Base-by-base conservation (phyloP, 116 monocot species). In the Iris pallida region DNA sequence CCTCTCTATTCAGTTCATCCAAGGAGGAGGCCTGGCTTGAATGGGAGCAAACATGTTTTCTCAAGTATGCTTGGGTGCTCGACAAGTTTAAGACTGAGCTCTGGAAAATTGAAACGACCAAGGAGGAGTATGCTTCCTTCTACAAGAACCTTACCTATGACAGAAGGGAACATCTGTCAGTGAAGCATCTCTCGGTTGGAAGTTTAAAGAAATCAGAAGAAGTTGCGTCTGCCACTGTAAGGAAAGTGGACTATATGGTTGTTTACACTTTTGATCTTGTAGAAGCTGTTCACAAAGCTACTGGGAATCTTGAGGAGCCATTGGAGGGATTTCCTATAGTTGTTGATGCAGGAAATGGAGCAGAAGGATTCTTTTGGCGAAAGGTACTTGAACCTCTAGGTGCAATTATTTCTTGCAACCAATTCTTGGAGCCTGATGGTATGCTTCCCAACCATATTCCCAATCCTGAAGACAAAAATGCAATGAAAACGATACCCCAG, bases 271-370 rank as follows among this genome's bases (percentile, higher is more conserved):
- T 87, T 73, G 85, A 78, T 72, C 88, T 97, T 61, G 88, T 97
- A 42, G 49, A 77, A 19, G 90, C 92, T 48, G 92, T 92, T 61
- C 92, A 87, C 63, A 92, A 78, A 76, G 83, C 92, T 83, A 85
- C 90, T 44, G 97, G 97, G 63, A 74, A 87, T 69, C 71, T 78
- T 78, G 97, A 97, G 71, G 92, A 86, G 73, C 97, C 97, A 41
- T 74, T 97, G 79, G 85, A 97, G 55, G 92, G 92, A 64, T 83
- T 97, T 62, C 97, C 85, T 47, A 97, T 97, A 55, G 67, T 97
- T 68, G 92, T 97, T 66, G 97, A 97, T 88, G 97, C 97, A 55
- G 97, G 97, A 57, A 97, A 97, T 83, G 97, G 97, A 72, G 89
- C 97, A 42, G 92, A 92, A 46, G 97, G 97, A 49, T 97, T 97